phyloP scores from a whole-genome alignment of 2,329 filamentous ascomycete species.

The Dendrostoma leiphaemia region DNA sequence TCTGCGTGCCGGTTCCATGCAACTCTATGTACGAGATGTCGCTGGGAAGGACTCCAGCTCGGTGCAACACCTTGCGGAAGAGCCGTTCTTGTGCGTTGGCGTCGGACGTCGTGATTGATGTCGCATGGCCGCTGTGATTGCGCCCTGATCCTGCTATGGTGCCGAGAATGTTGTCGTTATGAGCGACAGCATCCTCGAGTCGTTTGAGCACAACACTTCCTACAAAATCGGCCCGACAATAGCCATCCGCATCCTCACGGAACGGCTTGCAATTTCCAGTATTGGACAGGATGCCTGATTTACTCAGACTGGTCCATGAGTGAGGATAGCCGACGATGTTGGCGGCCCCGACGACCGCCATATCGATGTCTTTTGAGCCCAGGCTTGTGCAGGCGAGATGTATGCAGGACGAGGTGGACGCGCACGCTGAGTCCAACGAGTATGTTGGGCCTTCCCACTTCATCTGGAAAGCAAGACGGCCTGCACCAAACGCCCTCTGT shows the following conservation, averaged over 20 bases:
- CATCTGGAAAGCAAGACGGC: slow-evolving; percentile 31
- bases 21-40: not conserved
- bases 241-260: slow-evolving; percentile 39
- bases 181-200: slow-evolving; percentile 41
- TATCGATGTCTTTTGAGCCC: slow-evolving; percentile 25
- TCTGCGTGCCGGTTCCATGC: slow-evolving; percentile 1
- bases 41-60: not conserved
- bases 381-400: slow-evolving; percentile 33
- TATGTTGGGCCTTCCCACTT: slow-evolving; percentile 31
- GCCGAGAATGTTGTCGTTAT: slow-evolving; percentile 42
- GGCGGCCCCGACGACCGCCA: slow-evolving; percentile 31
- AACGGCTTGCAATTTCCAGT: slow-evolving; percentile 32
- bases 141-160: slow-evolving; percentile 35
- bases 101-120: not conserved
- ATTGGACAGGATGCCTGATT: slow-evolving; percentile 29
- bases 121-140: slow-evolving; percentile 28
- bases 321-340: slow-evolving; percentile 27
- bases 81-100: not conserved
- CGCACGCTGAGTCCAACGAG: slow-evolving; percentile 35
- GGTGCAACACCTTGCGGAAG: not conserved
- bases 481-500: slow-evolving; percentile 24
- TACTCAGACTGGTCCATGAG: slow-evolving; percentile 22
- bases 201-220: slow-evolving; percentile 45
- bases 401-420: slow-evolving; percentile 34
- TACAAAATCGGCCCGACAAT: slow-evolving; percentile 49